Percentiles rank a stretch among this genome's conserved stretches.
phyloP scores from a whole-genome alignment of 768 basidiomycete genomes.

The Tremella yokohamensis region DNA sequence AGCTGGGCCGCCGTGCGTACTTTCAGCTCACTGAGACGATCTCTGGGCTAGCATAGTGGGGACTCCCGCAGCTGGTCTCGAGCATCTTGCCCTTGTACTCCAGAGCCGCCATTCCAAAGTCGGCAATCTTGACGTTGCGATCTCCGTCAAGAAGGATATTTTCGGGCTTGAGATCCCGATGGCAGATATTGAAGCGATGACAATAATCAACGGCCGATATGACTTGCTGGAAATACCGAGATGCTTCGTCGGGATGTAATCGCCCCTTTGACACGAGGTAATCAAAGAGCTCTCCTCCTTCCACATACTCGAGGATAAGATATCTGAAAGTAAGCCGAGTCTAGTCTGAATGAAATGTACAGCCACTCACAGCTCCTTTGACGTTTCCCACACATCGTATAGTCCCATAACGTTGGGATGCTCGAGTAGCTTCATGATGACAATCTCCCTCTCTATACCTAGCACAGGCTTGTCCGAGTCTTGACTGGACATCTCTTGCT shows the following conservation, averaged over 20 bases:
- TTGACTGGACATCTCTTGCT: constrained; percentile 4
- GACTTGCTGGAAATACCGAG: constrained; percentile 91
- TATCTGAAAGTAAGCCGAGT: constrained; percentile 53
- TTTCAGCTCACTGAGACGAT: constrained; percentile 65
- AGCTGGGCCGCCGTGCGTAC: background rate
- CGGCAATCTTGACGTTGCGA: constrained; percentile 83
- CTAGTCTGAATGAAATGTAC: background rate
- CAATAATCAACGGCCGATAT: constrained; percentile 93
- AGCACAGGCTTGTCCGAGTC: constrained; percentile 52
- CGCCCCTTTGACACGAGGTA: constrained; percentile 86
- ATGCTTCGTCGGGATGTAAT: constrained; percentile 73
- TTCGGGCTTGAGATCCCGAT: constrained; percentile 97
- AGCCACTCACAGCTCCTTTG: constrained; percentile 68
- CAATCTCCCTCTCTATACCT: constrained; percentile 88
- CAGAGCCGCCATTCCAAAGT: constrained; percentile 98
- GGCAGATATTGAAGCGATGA: constrained; percentile 94
- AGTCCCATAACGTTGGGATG: constrained; percentile 95
- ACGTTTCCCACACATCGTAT: constrained; percentile 92
- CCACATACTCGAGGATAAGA: constrained; percentile 88
- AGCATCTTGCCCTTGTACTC: constrained; percentile 78
- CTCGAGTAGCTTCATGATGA: constrained; percentile 99
- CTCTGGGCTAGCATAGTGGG: constrained; percentile 95
- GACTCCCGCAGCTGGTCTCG: constrained; percentile 92
- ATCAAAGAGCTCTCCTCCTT: constrained; percentile 95
- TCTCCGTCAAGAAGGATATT: constrained; percentile 77